A percentile compares a stretch with the other conserved stretches of the same genome.
Evolutionary conservation across 805 yeast genomes (phyloP).

Genomic region (Metschnikowia peoriensis): DNA sequence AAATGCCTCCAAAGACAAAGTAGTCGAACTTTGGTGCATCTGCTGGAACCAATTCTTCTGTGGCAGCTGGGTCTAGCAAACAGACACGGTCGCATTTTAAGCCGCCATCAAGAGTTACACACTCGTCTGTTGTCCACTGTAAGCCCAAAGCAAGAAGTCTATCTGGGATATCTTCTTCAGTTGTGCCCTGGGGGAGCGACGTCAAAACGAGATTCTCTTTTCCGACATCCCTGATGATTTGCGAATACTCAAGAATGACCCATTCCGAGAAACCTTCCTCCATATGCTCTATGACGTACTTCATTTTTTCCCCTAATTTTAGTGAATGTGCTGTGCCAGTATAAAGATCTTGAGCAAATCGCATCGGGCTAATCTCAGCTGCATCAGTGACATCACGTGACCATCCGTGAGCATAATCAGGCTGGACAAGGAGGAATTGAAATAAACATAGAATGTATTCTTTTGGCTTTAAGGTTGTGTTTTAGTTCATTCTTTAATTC

Average conservation of each 20-base stretch:
- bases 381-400: not conserved
- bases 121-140: conserved; percentile 80
- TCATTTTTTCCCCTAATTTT: conserved; percentile 44
- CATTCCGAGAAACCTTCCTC: conserved; percentile 95
- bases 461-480: too few relatives aligned
- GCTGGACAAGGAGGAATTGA: too few relatives aligned
- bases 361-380: not conserved
- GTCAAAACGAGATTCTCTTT: conserved; percentile 69
- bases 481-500: too few relatives aligned
- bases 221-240: conserved; percentile 83
- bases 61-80: conserved; percentile 86
- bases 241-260: conserved; percentile 85
- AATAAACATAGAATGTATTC: too few relatives aligned
- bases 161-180: conserved; percentile 61
- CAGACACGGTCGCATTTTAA: conserved; percentile 58
- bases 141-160: conserved; percentile 59
- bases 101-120: conserved; percentile 51
- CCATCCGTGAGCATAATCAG: too few relatives aligned
- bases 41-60: conserved; percentile 64
- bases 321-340: not conserved
- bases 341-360: not conserved
- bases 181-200: conserved; percentile 66
- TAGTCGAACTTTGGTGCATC: conserved; percentile 72
- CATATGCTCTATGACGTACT: conserved; percentile 95
- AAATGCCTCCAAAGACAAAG: conserved; percentile 93